Evolutionary conservation across 495 filamentous ascomycete genomes (phyloP), one percentile per base, ranked within the genome.

Genomic region (Xylaria nigripes): DNA sequence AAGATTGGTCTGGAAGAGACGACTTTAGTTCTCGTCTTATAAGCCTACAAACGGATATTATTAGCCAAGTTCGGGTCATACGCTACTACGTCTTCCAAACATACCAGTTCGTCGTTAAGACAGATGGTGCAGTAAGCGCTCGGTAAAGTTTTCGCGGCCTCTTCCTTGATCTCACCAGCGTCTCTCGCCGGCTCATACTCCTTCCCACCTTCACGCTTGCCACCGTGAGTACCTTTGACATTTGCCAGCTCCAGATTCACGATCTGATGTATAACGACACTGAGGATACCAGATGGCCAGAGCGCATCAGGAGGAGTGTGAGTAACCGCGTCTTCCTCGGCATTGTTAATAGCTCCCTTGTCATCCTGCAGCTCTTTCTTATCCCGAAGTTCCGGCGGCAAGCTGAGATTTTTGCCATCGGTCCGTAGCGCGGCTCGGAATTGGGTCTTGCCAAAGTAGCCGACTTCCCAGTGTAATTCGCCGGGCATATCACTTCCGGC

Each of bases 1-100:
- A 95, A 97, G 57, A 96, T 96, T 9, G 92, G 92, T 68, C 91
- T 90, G 43, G 86, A 91, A 57, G 87, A 94, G 12, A 95, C 84
- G 23, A 88, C 90, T 71, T 97, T 96, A 19, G 86, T 76, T 59
- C 92, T 83, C 27, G 92, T 97, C 57, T 89, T 86, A 72, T 96
- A 97, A 46, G 91, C 64, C 64, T 67, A 29, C 40, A 48, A 40
- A 3, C 2, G n/a, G 18, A 36, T 3, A 1, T 23, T 52, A 13
- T 45, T 45, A 64, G 42, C 55, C 42, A 48, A 43, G 6, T 18
- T 27, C 29, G 6, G 12, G 18, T 12, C 15, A 1, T 7, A 8
- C 7, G 16, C 2, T n/a, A 5, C 0, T 3, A 8, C 1, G 5
- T 15, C 1, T 23, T 27, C 10, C n/a, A 23, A 50, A 49, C 64